Base-by-base conservation (phyloP, 2,329 filamentous ascomycete species). In the Verticillium dahliae region DNA sequence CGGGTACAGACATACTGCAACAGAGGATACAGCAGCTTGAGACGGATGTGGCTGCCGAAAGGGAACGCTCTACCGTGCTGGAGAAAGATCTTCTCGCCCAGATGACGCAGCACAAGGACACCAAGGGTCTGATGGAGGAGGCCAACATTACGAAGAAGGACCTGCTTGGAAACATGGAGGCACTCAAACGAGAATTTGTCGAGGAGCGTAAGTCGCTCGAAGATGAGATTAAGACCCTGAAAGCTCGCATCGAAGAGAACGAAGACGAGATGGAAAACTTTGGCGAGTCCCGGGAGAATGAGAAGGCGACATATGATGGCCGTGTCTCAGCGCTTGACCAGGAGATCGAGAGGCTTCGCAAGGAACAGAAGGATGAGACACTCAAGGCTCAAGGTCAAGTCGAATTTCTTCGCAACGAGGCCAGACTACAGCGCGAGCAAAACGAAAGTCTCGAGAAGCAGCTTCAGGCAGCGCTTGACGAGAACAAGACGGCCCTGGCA, bases 231-330 rank as follows among this genome's bases (percentile, higher is more conserved):
- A 89, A 87, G 67, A 83, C 85, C 14, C 83, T 93, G 62, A 93
- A 90, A 70, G 81, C 88, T 60, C 90, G 88, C 59, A 80, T 95
- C 0, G 95, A 98, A 71, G 92, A 98, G 67, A 84, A 90, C 6
- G 95, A 99, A 74, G 93, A 97, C 69, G 93, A 97, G 70, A 85
- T 98, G 59, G 93, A 97, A 68, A 85, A 92, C 63, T 85, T 94
- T 60, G 83, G 91, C 52, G 91, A 92, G 68, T 92, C 90, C 50
- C 85, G 91, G 54, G 92, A 97, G 67, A 89, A 96, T 67, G 90
- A 95, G 69, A 90, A 88, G 69, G 85, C 85, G 4, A 83, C 84
- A 2, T 82, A 88, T 55, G 89, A 94, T 65, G 85, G 89, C 56
- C 87, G 82, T 62, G 79, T 92, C 37, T 85, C 85, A 56, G 79